A percentile compares a stretch with the other conserved stretches of the same genome.
These are phyloP conservation scores for Tetradesmus lagerheimii DNA, from an alignment of 139 green algal genomes.

Conservation along the genomic window DNA sequence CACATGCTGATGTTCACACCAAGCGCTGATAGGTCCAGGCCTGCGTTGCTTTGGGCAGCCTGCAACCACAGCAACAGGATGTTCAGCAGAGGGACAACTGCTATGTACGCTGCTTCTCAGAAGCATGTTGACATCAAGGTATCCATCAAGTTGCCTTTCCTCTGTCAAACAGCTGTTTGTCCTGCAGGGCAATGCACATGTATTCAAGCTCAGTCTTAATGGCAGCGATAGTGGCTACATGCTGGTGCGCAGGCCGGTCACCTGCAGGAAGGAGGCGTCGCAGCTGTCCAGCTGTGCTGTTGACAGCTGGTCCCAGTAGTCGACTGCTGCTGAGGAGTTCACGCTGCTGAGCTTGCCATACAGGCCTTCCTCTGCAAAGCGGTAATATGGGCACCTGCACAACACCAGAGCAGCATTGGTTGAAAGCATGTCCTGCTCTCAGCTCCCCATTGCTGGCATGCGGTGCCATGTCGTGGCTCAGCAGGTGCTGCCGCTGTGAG, in stretches of 20 bases:
- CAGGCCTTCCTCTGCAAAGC: slow-evolving; percentile 61
- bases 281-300: slow-evolving; percentile 32
- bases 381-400: slow-evolving; percentile 76
- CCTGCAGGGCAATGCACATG: no score
- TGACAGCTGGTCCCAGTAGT: slow-evolving; percentile 61
- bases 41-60: not conserved
- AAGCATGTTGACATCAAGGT: not conserved
- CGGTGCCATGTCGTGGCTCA: not conserved
- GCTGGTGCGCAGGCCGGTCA: not conserved
- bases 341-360: slow-evolving; percentile 58
- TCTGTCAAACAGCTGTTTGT: no score
- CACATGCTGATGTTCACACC: slow-evolving; percentile 39
- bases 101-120: not conserved
- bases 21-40: slow-evolving; percentile 24
- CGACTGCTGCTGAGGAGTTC: not conserved
- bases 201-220: no score
- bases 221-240: not conserved
- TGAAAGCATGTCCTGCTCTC: not conserved
- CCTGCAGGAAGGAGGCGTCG: slow-evolving; percentile 23
- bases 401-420: not conserved
- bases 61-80: not conserved
- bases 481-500: not conserved
- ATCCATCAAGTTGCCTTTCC: no score
- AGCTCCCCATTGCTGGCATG: not conserved
- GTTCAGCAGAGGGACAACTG: not conserved